A percentile compares a stretch with the other conserved stretches of the same genome.
These are phyloP conservation scores for Pholiota conissans DNA, from an alignment of 768 basidiomycete species.

Conservation along the genomic window DNA sequence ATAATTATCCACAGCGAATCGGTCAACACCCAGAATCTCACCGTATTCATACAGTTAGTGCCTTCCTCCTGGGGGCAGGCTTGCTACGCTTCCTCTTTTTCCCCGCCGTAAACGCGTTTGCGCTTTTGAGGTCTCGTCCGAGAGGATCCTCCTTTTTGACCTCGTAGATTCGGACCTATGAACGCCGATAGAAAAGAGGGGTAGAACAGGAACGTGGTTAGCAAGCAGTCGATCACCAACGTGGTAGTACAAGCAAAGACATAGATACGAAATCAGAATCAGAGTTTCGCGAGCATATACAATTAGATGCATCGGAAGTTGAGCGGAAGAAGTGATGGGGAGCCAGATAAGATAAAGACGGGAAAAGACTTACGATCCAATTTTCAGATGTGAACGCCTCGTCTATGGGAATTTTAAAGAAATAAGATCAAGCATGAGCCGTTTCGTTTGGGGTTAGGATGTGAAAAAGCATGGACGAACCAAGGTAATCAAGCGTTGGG, in stretches of 20 bases:
- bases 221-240: neutral
- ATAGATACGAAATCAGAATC: neutral
- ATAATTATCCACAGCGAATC: neutral
- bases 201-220: neutral
- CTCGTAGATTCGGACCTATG: constrained; percentile 92
- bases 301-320: neutral
- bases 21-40: neutral
- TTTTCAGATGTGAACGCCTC: constrained; percentile 99
- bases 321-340: neutral
- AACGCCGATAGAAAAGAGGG: neutral
- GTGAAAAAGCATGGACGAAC: constrained; percentile 39
- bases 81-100: constrained; percentile 88
- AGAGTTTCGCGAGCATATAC: neutral
- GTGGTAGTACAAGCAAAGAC: neutral
- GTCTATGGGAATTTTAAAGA: constrained; percentile 48
- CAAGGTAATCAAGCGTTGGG: constrained; percentile 85
- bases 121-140: constrained; percentile 87
- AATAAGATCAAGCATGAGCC: neutral
- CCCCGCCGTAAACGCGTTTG: constrained; percentile 81
- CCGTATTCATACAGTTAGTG: constrained; percentile 35
- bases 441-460: constrained; percentile 5
- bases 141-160: constrained; percentile 93
- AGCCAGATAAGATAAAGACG: neutral
- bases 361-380: constrained; percentile 82
- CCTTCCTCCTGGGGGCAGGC: constrained; percentile 61